Evolutionary conservation across 2,329 filamentous ascomycete genomes (phyloP).

Genomic region (Lizonia empirigonia): DNA sequence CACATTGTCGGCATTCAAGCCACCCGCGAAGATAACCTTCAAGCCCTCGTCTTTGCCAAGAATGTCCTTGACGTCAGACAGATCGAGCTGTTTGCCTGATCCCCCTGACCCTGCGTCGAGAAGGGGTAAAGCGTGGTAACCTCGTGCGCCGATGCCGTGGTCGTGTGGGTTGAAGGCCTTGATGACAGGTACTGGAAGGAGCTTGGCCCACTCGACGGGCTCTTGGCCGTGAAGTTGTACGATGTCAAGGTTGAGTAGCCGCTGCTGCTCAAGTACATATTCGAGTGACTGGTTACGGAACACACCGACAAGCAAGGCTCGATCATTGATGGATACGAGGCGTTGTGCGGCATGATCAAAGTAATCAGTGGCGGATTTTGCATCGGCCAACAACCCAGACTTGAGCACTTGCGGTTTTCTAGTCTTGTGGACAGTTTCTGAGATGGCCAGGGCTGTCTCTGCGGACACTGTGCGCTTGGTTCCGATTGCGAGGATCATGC

Average conservation of each 20-base stretch:
- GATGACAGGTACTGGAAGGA: slow-evolving; percentile 93
- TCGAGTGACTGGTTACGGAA: slow-evolving; percentile 89
- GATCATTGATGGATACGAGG: slow-evolving; percentile 57
- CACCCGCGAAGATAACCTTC: slow-evolving; percentile 81
- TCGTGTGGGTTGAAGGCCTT: slow-evolving; percentile 80
- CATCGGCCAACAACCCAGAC: slow-evolving; percentile 31
- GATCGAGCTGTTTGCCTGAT: slow-evolving; percentile 78
- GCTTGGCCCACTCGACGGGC: slow-evolving; percentile 84
- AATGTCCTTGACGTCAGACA: slow-evolving; percentile 68
- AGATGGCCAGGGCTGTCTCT: slow-evolving; percentile 80
- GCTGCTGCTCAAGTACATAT: slow-evolving; percentile 80
- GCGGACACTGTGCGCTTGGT: slow-evolving; percentile 79
- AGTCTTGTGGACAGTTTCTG: slow-evolving; percentile 71
- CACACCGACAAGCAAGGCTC: slow-evolving; percentile 86
- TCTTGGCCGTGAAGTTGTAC: slow-evolving; percentile 94
- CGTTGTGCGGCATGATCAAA: slow-evolving; percentile 64
- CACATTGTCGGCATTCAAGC: slow-evolving; percentile 81
- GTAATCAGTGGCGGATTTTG: slow-evolving; percentile 65
- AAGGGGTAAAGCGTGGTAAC: slow-evolving; percentile 82
- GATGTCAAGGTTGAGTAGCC: slow-evolving; percentile 77
- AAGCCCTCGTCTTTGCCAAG: slow-evolving; percentile 73
- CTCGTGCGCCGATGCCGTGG: slow-evolving; percentile 72
- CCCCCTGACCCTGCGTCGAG: slow-evolving; percentile 86
- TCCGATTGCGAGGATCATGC: slow-evolving; percentile 86
- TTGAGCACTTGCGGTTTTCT: slow-evolving; percentile 40